These are phyloP conservation scores for Termitomyces sp. DNA, from an alignment of 768 basidiomycete genomes.

Conservation along the genomic window DNA sequence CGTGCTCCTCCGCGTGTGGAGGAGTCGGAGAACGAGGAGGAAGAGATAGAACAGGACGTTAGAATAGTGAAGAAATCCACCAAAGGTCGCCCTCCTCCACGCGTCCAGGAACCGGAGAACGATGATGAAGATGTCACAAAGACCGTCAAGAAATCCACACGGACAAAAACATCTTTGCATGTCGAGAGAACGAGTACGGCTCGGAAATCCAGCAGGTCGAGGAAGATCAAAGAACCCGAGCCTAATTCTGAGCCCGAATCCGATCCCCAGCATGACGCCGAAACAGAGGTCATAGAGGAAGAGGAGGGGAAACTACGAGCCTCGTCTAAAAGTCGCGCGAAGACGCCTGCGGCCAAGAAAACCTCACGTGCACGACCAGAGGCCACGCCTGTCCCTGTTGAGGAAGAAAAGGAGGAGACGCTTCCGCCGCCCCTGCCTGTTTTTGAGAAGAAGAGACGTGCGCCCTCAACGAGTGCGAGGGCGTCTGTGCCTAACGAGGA, in stretches of 20 bases:
- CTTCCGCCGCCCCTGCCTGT: slow-evolving; percentile 6
- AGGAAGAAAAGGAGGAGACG: slow-evolving; percentile 16
- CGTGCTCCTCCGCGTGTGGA: background rate
- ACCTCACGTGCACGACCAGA: slow-evolving; percentile 21
- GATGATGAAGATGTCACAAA: slow-evolving; percentile 5
- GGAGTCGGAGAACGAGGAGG: background rate
- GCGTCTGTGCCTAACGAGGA: background rate
- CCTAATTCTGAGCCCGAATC: background rate
- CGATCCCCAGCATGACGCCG: background rate
- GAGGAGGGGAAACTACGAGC: slow-evolving; percentile 8
- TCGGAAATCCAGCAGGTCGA: slow-evolving; percentile 8
- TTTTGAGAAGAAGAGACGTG: background rate
- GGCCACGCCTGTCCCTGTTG: slow-evolving; percentile 2
- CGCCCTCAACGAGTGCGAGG: background rate
- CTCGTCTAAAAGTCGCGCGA: slow-evolving; percentile 8
- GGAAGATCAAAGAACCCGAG: slow-evolving; percentile 2
- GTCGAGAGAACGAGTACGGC: background rate
- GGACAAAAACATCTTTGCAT: slow-evolving; percentile 4
- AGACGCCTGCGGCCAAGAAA: slow-evolving; percentile 4
- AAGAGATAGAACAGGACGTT: background rate
- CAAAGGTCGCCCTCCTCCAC: slow-evolving; percentile 1
- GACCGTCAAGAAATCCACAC: slow-evolving; percentile 12
- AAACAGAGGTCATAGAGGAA: slow-evolving; percentile 7
- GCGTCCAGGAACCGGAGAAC: background rate
- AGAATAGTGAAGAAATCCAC: slow-evolving; percentile 6